phyloP scores from a whole-genome alignment of 208 protist genomes.

The Kentomonas sorsogonicus region DNA sequence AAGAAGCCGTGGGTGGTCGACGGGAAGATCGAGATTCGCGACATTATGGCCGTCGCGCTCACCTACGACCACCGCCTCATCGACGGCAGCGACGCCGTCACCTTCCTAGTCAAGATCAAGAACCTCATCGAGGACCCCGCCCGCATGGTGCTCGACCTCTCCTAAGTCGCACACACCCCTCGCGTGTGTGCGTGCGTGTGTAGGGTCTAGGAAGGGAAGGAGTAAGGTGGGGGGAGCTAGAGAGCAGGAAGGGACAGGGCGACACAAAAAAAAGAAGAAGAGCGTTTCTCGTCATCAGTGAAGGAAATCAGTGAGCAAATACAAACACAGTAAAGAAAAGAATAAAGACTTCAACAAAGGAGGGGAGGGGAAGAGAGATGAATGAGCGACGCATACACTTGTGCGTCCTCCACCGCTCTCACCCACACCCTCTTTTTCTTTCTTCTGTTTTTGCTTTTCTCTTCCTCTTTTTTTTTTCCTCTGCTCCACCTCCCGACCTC shows the following conservation, averaged over 20 bases:
- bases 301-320: too few relatives aligned
- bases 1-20: conserved; percentile 94
- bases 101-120: conserved; percentile 97
- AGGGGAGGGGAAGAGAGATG: conserved; percentile 6
- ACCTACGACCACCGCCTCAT: conserved; percentile 99
- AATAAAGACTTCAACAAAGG: too few relatives aligned
- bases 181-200: neutral
- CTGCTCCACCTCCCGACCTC: neutral
- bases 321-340: too few relatives aligned
- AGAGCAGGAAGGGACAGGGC: too few relatives aligned
- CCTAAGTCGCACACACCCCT: conserved; percentile 37
- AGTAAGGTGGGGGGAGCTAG: too few relatives aligned
- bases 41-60: conserved; percentile 98
- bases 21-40: conserved; percentile 89
- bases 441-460: conserved; percentile 13
- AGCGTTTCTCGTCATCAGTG: too few relatives aligned
- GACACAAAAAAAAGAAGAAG: too few relatives aligned
- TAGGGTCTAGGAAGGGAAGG: neutral
- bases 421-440: neutral
- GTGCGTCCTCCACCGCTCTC: neutral
- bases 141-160: conserved; percentile 91
- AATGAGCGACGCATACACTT: neutral
- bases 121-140: conserved; percentile 94
- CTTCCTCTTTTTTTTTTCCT: conserved; percentile 12
- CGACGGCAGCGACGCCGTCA: conserved; percentile 97